Conservation (phyloP, 1,284 basidiomycete species). For the Cystobasidiaceae sp. region DNA sequence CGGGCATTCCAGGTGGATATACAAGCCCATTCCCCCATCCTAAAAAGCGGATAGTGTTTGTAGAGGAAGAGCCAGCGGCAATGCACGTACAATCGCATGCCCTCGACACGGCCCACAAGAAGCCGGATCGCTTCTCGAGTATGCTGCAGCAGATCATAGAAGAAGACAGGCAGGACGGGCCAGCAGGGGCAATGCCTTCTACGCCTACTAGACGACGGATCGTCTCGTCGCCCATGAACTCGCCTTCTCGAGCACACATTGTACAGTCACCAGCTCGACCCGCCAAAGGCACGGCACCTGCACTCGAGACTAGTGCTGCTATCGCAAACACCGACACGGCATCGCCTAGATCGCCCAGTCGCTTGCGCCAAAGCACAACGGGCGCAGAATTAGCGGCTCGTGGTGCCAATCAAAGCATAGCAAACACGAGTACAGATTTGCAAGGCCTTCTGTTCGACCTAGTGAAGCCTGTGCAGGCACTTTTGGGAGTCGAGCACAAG, state of each 20-base stretch:
- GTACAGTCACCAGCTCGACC: not conserved
- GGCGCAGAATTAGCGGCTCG: no score
- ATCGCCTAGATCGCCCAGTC: no score
- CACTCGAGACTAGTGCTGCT: no score
- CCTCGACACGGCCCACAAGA: not conserved
- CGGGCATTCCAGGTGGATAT: conserved; percentile 11
- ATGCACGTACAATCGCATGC: not conserved
- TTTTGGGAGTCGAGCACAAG: no score
- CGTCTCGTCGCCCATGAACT: not conserved
- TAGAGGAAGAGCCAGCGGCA: not conserved
- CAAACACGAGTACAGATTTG: no score
- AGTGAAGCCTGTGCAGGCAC: not conserved
- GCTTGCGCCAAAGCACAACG: no score
- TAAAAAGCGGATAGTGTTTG: not conserved
- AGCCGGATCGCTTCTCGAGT: not conserved
- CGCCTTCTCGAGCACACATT: not conserved
- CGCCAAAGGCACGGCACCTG: no score
- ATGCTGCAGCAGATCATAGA: conserved; percentile 4
- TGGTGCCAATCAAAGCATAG: no score
- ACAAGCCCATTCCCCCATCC: conserved; percentile 19
- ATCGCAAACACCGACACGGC: not conserved
- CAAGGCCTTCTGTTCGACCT: conserved; percentile 13
- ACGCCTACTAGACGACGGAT: not conserved
- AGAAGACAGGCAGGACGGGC: not conserved
- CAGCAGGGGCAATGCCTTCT: not conserved